Conservation (phyloP, 2,329 filamentous ascomycete species). For the Cadophora sp. region DNA sequence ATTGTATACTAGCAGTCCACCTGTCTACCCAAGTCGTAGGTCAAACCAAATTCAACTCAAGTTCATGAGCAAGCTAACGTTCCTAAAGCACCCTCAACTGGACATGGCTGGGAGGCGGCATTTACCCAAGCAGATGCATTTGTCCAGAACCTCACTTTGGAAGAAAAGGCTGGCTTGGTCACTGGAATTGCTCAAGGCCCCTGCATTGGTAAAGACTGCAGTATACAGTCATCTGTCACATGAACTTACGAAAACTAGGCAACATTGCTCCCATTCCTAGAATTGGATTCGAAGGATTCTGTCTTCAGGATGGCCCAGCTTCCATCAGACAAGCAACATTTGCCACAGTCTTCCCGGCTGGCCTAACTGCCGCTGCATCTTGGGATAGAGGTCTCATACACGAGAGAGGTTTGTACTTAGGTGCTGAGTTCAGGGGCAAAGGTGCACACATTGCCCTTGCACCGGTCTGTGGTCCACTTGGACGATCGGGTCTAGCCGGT, state of each 20-base stretch:
- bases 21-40: conserved; percentile 14
- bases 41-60: neutral
- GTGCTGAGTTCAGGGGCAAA: conserved; percentile 72
- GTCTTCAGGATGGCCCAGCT: conserved; percentile 55
- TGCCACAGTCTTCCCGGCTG: conserved; percentile 73
- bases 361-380: conserved; percentile 70
- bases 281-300: conserved; percentile 39
- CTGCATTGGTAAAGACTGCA: conserved; percentile 24
- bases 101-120: conserved; percentile 64
- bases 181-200: conserved; percentile 32
- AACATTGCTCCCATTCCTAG: conserved; percentile 38
- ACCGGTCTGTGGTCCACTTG: conserved; percentile 55
- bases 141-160: conserved; percentile 76
- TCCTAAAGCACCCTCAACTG: conserved; percentile 28
- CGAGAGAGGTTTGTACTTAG: conserved; percentile 54
- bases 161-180: conserved; percentile 66
- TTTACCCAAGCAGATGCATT: conserved; percentile 72
- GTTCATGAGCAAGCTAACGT: neutral
- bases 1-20: conserved; percentile 26
- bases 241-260: conserved; percentile 20
- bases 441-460: conserved; percentile 75
- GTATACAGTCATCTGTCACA: neutral
- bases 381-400: conserved; percentile 70
- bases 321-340: conserved; percentile 75
- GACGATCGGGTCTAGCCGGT: conserved; percentile 54